Conservation (phyloP, 1,284 basidiomycete species). For the Ceratobasidium sp. region DNA sequence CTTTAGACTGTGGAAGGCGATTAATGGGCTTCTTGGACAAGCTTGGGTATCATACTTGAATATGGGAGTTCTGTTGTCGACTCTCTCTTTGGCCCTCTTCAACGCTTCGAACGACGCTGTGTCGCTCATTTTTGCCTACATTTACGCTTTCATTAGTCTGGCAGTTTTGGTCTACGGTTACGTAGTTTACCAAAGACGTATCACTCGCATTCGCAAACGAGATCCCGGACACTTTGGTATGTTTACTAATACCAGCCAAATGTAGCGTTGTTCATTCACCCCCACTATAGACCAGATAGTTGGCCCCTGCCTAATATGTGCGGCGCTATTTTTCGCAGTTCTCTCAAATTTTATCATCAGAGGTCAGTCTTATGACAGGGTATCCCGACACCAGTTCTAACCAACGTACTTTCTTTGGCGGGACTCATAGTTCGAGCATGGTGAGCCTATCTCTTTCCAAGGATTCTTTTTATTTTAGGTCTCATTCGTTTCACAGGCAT, state of each 20-base stretch:
- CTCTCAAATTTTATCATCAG: slow-evolving; percentile 89
- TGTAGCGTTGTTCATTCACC: slow-evolving; percentile 26
- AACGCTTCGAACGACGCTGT: slow-evolving; percentile 84
- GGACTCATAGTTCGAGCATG: slow-evolving; percentile 47
- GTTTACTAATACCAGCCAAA: slow-evolving; percentile 52
- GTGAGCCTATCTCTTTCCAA: slow-evolving; percentile 36
- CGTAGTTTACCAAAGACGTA: slow-evolving; percentile 86
- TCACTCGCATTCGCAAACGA: slow-evolving; percentile 90
- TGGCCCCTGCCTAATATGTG: slow-evolving; percentile 85
- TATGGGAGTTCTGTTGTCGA: slow-evolving; percentile 86
- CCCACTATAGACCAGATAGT: slow-evolving; percentile 73
- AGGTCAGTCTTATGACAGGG: slow-evolving; percentile 62
- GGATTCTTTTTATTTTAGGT: background rate
- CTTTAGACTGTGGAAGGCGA: background rate
- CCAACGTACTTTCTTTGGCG: background rate
- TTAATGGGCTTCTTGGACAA: slow-evolving; percentile 53
- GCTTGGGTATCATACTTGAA: slow-evolving; percentile 95
- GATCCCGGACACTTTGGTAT: slow-evolving; percentile 93
- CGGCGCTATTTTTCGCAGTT: slow-evolving; percentile 85
- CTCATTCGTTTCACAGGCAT: slow-evolving; percentile 26
- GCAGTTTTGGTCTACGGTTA: slow-evolving; percentile 86
- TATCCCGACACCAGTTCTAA: background rate
- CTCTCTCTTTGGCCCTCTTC: slow-evolving; percentile 89
- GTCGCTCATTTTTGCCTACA: slow-evolving; percentile 84
- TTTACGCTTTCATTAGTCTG: slow-evolving; percentile 85